Base-by-base conservation (phyloP, 2,329 filamentous ascomycete species). In the Clonostachys rosea region DNA sequence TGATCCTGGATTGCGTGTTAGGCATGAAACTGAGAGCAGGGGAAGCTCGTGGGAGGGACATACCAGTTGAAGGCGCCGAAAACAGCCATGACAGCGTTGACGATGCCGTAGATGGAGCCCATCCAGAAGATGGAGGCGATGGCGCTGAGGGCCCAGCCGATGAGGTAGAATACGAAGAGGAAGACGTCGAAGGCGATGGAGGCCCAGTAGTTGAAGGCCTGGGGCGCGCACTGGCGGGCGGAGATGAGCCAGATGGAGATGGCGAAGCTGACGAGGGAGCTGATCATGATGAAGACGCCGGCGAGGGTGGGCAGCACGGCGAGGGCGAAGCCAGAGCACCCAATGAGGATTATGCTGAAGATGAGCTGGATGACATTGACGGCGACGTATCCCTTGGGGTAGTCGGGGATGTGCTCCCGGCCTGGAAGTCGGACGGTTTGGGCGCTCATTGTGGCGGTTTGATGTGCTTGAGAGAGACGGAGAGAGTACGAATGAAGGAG, bases 121-220 rank as follows among this genome's bases (percentile, higher is more conserved):
- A 48, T 58, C 11, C 53, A 47, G 5, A 56, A 42, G 2, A 63
- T 61, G 11, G 68, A 61, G 40, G 67, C 54, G 17, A 54, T 43
- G 8, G 71, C 71, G 10, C 71, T 56, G 14, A 73, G 52, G 12
- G 66, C 68, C 39, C 75, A 71, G 2, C 69, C 64, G 45, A 63
- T 54, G 35, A 78, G 61, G 78, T 77, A 83, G 59, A 81, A 74
- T 47, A 82, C 49, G 46, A 75, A 57, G 33, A 76, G 68, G 48
- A 75, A 67, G 17, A 75, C 67, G 51, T 82, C 78, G 36, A 81
- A 62, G 18, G 63, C 65, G 5, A 81, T 59, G 8, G 76, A 65
- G 24, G 73, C 73, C 70, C 75, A 79, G 60, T 75, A 75, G 59
- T 81, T 81, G 60, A 74, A 79, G 17, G 66, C 54, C 3, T 59